Percentiles rank a stretch among this genome's conserved stretches.
Evolutionary conservation across 331 rosid species (phyloP).

Genomic region (Cydonia oblonga): DNA sequence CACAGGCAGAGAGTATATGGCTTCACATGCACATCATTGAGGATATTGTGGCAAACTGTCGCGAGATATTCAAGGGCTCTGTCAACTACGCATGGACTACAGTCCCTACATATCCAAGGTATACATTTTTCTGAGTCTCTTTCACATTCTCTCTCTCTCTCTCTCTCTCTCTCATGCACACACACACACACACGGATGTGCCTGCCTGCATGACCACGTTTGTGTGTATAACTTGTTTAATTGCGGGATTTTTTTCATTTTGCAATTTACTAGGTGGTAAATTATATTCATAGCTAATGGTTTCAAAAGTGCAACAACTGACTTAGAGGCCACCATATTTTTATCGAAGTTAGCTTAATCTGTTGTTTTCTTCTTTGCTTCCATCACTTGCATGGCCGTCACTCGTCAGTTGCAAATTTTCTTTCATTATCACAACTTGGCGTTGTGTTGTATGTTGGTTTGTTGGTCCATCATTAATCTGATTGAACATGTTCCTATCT

Average conservation of each 20-base stretch:
- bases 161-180: not conserved
- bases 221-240: not conserved
- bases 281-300: not conserved
- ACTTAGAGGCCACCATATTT: not conserved
- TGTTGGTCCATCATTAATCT: not conserved
- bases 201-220: not conserved
- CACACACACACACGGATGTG: not conserved
- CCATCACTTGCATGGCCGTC: not conserved
- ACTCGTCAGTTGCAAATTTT: not conserved
- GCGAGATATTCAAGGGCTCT: constrained; percentile 85
- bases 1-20: constrained; percentile 99
- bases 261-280: not conserved
- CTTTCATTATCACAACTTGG: not conserved
- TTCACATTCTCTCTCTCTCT: not conserved
- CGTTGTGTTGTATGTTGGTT: not conserved
- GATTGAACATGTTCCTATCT: not conserved
- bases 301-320: not conserved
- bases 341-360: not conserved
- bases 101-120: constrained; percentile 98
- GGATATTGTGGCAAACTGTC: constrained; percentile 73
- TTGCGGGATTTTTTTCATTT: not conserved
- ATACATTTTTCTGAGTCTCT: not conserved
- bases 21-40: constrained; percentile 95
- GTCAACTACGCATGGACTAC: constrained; percentile 98
- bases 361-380: not conserved